phyloP scores from a whole-genome alignment of 2,329 filamentous ascomycete genomes.

The Pezicula neosporulosa region DNA sequence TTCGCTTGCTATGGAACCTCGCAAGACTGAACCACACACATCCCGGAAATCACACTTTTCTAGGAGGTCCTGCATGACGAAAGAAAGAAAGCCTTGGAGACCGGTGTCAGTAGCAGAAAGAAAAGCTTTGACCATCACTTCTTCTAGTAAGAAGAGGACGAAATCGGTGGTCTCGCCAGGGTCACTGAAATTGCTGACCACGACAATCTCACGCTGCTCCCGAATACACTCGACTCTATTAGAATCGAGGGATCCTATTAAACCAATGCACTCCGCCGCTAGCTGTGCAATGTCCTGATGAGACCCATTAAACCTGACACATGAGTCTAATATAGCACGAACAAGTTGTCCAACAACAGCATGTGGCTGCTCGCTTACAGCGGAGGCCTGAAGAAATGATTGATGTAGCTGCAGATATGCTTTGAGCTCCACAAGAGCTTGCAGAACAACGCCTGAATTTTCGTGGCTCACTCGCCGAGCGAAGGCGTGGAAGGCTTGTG shows the following conservation, averaged over 20 bases:
- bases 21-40: constrained; percentile 32
- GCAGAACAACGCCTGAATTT: constrained; percentile 78
- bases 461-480: constrained; percentile 75
- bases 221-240: constrained; percentile 80
- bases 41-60: constrained; percentile 70
- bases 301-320: constrained; percentile 71
- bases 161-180: constrained; percentile 81
- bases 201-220: constrained; percentile 78
- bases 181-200: constrained; percentile 81
- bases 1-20: constrained; percentile 32
- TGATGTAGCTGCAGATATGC: constrained; percentile 72
- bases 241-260: constrained; percentile 88
- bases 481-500: constrained; percentile 68
- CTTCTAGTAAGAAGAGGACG: constrained; percentile 77
- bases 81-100: constrained; percentile 88
- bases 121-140: constrained; percentile 88
- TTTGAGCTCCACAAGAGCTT: constrained; percentile 74
- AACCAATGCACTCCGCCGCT: constrained; percentile 78
- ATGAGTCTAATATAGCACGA: constrained; percentile 80
- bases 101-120: constrained; percentile 84
- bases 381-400: constrained; percentile 72
- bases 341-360: constrained; percentile 67
- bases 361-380: constrained; percentile 80
- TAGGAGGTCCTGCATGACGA: constrained; percentile 89
- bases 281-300: constrained; percentile 66